phyloP scores from a whole-genome alignment of 768 basidiomycete species.

The Leccinellum rugosiceps region DNA sequence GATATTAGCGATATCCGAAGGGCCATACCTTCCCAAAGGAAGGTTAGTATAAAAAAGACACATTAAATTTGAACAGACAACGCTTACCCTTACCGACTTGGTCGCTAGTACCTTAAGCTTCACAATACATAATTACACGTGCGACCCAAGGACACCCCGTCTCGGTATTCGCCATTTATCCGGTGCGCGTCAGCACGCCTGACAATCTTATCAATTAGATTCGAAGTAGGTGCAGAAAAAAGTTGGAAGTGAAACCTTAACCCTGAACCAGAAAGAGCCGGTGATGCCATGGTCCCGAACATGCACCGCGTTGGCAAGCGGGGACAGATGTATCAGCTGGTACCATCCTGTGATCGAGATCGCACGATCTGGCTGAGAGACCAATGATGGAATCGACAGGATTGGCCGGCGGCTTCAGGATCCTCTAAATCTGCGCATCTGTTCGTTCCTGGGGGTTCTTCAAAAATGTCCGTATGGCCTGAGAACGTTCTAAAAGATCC shows the following conservation, averaged over 20 bases:
- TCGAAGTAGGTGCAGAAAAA: not conserved
- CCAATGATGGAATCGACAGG: conserved; percentile 15
- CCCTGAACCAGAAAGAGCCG: conserved; percentile 13
- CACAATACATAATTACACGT: conserved; percentile 32
- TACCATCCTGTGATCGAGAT: conserved; percentile 20
- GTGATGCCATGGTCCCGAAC: not conserved
- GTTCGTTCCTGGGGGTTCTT: conserved; percentile 9
- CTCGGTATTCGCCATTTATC: conserved; percentile 20
- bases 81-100: conserved; percentile 28
- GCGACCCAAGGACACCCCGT: conserved; percentile 30
- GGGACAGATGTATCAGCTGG: not conserved
- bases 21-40: conserved; percentile 16
- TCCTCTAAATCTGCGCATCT: conserved; percentile 13
- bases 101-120: conserved; percentile 28
- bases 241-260: conserved; percentile 15
- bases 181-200: not conserved
- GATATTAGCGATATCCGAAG: conserved; percentile 20
- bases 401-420: conserved; percentile 15
- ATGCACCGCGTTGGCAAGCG: conserved; percentile 1
- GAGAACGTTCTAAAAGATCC: conserved; percentile 10
- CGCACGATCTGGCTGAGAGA: conserved; percentile 16
- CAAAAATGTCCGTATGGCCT: conserved; percentile 5
- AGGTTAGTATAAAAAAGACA: conserved; percentile 25
- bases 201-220: conserved; percentile 5
- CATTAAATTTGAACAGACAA: conserved; percentile 22